A percentile compares a stretch with the other conserved stretches of the same genome.
phyloP scores from a whole-genome alignment of 805 yeast genomes.

The Yarrowia divulgata region DNA sequence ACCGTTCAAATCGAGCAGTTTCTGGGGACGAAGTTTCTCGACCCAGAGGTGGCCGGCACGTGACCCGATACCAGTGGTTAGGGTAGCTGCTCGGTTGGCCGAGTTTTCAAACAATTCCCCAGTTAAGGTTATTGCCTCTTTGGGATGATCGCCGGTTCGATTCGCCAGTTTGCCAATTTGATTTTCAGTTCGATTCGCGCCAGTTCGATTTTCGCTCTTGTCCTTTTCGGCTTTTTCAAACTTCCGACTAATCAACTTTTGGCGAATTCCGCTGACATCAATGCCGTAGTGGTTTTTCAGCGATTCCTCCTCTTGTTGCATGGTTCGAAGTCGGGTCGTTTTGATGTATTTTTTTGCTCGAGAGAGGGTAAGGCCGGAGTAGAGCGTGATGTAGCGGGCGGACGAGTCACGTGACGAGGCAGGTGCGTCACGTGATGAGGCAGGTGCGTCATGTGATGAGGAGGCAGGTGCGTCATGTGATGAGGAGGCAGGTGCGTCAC shows the following conservation, averaged over 20 bases:
- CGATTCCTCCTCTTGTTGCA: slow-evolving; percentile 28
- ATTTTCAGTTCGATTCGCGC: too few species aligned
- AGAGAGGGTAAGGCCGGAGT: not conserved
- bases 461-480: slow-evolving; percentile 1
- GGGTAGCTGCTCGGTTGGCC: not conserved
- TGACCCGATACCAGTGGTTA: not conserved
- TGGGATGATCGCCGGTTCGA: not conserved
- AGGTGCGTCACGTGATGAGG: slow-evolving; percentile 2
- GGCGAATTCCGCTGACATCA: slow-evolving; percentile 10
- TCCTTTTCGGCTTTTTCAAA: too few species aligned
- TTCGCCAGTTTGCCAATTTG: too few species aligned
- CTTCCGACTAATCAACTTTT: not conserved
- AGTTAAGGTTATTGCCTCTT: not conserved
- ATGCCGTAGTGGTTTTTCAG: slow-evolving; percentile 23
- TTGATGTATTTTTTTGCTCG: slow-evolving; percentile 2
- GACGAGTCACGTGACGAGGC: slow-evolving; percentile 2
- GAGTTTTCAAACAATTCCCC: not conserved
- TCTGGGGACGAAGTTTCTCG: slow-evolving; percentile 21
- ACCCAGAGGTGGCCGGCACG: slow-evolving; percentile 21
- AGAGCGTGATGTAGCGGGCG: not conserved
- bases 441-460: not conserved
- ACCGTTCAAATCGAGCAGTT: slow-evolving; percentile 5
- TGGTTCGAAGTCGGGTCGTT: slow-evolving; percentile 1
- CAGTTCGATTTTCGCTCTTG: not conserved
- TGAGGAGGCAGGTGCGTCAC: not conserved